Evolutionary conservation across 2,329 filamentous ascomycete species (phyloP), one percentile per base, ranked within the genome.

Genomic region (Bipolaris oryzae): DNA sequence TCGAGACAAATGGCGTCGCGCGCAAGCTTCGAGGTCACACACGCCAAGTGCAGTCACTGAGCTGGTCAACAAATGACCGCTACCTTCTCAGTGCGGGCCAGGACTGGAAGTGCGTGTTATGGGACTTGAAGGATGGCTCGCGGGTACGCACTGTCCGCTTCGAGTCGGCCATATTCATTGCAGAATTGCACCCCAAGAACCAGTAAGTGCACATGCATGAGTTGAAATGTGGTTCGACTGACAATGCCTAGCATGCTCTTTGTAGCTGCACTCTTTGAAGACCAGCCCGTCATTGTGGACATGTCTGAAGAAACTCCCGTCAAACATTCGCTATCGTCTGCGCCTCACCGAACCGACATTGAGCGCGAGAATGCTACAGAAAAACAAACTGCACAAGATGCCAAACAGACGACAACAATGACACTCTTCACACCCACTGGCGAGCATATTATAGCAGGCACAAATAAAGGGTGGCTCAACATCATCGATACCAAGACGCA

Each of bases 1-100:
- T 98, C 47, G 96, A 99, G 78, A 99, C 96, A 9, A 96, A 96
- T 83, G 94, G 95, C 35, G 91, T 98, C 4, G 95, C 95, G 56
- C 89, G 92, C 72, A 99, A 98, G 79, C 82, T 99, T 62, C 87
- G 92, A 63, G 95, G 94, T 11, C 95, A 99, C 78, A 96, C 91
- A 48, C 89, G 91, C 72, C 94, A 95, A 74, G 93, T 99, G 55
- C 94, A 96, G 67, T 96, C 91, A 49, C 78, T 99, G 58, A 96
- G 93, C 80, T 99, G 95, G 95, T 97, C 94, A 50, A 85, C 89
- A 68, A 91, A 92, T 78, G 94, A 95, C 23, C 86, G 91, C 64
- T 98, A 96, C 77, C 82, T 99, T 50, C 85, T 99, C 55, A 96
- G 92, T 56, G 91, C 92, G 10, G 96, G 92, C 42, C 92, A 97